These are phyloP conservation scores for Daldinia caldariorum DNA, from an alignment of 495 filamentous ascomycete genomes.

Conservation along the genomic window DNA sequence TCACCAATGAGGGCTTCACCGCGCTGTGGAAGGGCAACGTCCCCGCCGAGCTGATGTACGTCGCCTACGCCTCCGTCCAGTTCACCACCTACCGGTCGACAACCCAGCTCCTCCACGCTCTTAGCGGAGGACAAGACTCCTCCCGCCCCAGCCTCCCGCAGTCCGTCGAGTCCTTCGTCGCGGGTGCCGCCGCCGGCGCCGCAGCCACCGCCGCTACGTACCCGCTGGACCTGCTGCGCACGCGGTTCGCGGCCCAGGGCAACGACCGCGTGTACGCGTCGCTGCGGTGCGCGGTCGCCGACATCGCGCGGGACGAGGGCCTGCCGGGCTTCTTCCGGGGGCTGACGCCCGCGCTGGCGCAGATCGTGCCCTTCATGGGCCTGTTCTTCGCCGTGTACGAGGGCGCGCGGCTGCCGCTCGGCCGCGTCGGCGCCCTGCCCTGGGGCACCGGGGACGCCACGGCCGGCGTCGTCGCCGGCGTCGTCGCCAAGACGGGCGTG, in stretches of 20 bases:
- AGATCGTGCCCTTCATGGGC: slow-evolving; percentile 97
- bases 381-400: slow-evolving; percentile 94
- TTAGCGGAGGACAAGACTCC: slow-evolving; percentile 30
- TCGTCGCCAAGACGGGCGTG: slow-evolving; percentile 85
- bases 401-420: slow-evolving; percentile 64
- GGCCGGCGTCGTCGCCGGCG: slow-evolving; percentile 79
- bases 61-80: slow-evolving; percentile 86
- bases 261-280: slow-evolving; percentile 80
- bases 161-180: slow-evolving; percentile 74
- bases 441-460: slow-evolving; percentile 82
- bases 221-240: slow-evolving; percentile 91
- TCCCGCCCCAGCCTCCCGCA: slow-evolving; percentile 52
- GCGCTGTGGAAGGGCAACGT: slow-evolving; percentile 98
- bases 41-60: slow-evolving; percentile 91
- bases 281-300: slow-evolving; percentile 69
- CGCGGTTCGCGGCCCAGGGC: slow-evolving; percentile 94
- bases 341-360: slow-evolving; percentile 77
- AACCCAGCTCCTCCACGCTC: slow-evolving; percentile 64
- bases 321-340: slow-evolving; percentile 84
- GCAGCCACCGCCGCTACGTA: slow-evolving; percentile 86
- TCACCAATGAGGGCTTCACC: slow-evolving; percentile 80
- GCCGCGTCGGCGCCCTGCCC: slow-evolving; percentile 59
- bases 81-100: slow-evolving; percentile 87
- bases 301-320: slow-evolving; percentile 83
- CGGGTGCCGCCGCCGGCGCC: slow-evolving; percentile 82